Conservation (phyloP, 345 rosid species). For the Triadica sebifera region DNA sequence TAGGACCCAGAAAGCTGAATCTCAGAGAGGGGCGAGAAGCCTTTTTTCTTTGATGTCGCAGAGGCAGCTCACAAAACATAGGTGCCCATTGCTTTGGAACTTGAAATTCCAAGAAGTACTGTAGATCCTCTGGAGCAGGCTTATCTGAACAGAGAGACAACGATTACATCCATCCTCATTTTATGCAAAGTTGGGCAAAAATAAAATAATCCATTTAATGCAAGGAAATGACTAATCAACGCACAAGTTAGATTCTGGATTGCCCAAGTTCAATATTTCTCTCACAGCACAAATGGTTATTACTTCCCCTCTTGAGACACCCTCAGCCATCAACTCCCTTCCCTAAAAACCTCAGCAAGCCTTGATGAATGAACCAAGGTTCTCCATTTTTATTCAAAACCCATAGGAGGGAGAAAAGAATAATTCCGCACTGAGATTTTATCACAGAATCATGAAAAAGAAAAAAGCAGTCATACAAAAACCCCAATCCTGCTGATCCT, state of each 20-base stretch:
- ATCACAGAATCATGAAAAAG: neutral
- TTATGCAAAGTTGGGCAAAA: neutral
- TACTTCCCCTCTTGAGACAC: neutral
- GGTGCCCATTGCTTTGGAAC: constrained; percentile 83
- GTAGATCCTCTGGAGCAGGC: constrained; percentile 53
- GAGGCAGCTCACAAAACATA: constrained; percentile 64
- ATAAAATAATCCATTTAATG: neutral
- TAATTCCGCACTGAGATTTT: neutral
- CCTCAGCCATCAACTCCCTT: neutral
- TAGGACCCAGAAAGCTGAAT: constrained; percentile 60
- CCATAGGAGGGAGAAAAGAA: neutral
- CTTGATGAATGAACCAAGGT: neutral
- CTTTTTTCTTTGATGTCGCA: constrained; percentile 56
- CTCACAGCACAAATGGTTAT: neutral
- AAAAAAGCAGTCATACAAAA: too few relatives aligned
- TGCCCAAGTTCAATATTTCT: neutral
- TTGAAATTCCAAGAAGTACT: constrained; percentile 69
- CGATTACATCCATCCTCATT: neutral
- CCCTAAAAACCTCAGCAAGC: neutral
- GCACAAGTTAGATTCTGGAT: neutral
- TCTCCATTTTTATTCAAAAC: neutral
- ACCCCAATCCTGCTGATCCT: too few relatives aligned
- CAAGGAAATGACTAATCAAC: neutral
- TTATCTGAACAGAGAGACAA: constrained; percentile 46
- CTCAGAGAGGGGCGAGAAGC: constrained; percentile 54